These are phyloP conservation scores for Porcisia hertigi DNA, from an alignment of 208 protist genomes.

Conservation along the genomic window DNA sequence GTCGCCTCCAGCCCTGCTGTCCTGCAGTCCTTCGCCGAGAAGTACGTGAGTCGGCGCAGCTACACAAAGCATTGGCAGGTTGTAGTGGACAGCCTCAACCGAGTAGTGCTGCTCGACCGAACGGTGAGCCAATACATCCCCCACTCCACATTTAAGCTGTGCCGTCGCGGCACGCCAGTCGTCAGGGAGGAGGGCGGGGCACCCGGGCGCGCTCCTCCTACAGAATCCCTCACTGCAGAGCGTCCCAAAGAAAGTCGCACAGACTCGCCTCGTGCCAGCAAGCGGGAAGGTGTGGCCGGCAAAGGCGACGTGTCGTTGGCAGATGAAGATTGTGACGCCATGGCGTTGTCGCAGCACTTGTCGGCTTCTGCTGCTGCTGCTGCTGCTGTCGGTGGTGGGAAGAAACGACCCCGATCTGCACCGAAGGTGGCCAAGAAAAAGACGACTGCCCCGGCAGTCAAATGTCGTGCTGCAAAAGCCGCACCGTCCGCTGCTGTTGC, in stretches of 20 bases:
- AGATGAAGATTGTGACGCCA: neutral
- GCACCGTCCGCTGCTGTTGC: neutral
- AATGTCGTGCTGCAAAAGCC: neutral
- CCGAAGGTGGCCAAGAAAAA: neutral
- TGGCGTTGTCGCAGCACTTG: too few species aligned
- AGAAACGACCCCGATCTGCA: neutral
- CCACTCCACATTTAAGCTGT: slow-evolving; percentile 22
- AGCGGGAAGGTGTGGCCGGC: neutral
- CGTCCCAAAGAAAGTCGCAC: neutral
- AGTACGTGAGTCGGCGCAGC: slow-evolving; percentile 9
- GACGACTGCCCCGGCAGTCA: neutral
- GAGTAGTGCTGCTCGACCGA: slow-evolving; percentile 39
- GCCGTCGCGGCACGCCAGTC: neutral
- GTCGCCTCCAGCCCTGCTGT: slow-evolving; percentile 22
- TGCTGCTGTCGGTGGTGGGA: neutral
- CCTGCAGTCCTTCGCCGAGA: slow-evolving; percentile 9
- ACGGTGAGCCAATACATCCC: slow-evolving; percentile 5
- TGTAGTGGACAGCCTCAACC: slow-evolving; percentile 32
- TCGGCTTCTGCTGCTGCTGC: neutral
- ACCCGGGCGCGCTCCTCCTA: slow-evolving; percentile 1
- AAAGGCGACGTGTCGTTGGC: neutral
- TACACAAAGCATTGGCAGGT: slow-evolving; percentile 41
- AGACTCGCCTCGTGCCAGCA: neutral
- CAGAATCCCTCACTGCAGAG: neutral
- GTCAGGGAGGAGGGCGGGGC: neutral